Evolutionary conservation across 2,329 filamentous ascomycete genomes (phyloP), one percentile per base, ranked within the genome.

Genomic region (Ceratocystis harringtonii): DNA sequence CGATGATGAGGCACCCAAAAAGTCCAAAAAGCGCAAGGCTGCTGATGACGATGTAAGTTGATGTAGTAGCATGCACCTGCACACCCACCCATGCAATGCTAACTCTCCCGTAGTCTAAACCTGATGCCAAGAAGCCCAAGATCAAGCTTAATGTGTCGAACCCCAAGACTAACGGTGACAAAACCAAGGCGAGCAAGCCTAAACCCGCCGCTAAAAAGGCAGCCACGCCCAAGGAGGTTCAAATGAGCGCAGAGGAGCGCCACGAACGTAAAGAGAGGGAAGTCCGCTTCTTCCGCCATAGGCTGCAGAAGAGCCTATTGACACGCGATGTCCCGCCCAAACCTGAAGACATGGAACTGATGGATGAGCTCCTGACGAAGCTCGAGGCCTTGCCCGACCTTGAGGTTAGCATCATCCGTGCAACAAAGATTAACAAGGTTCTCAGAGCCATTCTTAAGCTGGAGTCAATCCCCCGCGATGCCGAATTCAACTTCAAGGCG

Each of bases 341-440:
- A 75, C 89, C 90, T 70, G 85, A 91, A 6, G 89, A 92, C 70
- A 92, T 92, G 88, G 79, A 84, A 68, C 77, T 79, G 61, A 91
- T 94, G 86, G 86, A 86, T 3, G 86, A 89, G 19, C 90, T 86
- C 71, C 80, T 95, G 66, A 82, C 80, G 36, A 90, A 95, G 74
- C 83, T 99, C 5, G 94, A 99, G 76, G 83, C 80, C 6, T 87
- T 80, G 74, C 78, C 84, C 1, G 89, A 95, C 69, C 83, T 97
- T 3, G 92, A 97, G 73, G 90, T 89, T 36, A 85, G 85, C 69
- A 94, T 96, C 71, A 96, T 97, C 71, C 85, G 89, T 69, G 80
- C 79, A 15, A 99, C 94, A 68, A 99, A 97, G 81, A 96, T 99
- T 76, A 92, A 97, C 84, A 99, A 99, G 78, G 92, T 99, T 10